Percentiles rank a stretch among this genome's conserved stretches.
Evolutionary conservation across 139 green algal genomes (phyloP).

Genomic region (Volvox reticuliferus): DNA sequence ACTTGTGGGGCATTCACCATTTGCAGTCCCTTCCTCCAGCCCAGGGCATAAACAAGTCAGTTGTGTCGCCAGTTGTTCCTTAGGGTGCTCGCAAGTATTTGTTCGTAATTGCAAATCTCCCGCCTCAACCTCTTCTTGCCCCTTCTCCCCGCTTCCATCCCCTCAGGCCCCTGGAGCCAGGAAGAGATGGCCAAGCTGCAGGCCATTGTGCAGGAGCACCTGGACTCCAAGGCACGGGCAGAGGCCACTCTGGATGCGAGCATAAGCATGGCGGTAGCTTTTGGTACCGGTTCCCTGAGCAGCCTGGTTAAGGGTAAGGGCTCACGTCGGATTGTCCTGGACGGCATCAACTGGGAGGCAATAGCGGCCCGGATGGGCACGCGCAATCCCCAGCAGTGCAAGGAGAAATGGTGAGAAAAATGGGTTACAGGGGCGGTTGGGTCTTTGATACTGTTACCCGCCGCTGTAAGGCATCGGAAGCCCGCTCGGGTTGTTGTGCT

Average conservation of each 20-base stretch:
- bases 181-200: conserved; percentile 41
- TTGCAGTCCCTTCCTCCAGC: too few relatives aligned
- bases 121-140: background rate
- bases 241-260: background rate
- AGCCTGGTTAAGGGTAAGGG: background rate
- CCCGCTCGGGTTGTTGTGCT: too few relatives aligned
- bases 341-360: conserved; percentile 77
- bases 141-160: background rate
- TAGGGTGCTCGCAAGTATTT: too few relatives aligned
- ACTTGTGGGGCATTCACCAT: too few relatives aligned
- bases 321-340: conserved; percentile 63
- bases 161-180: conserved; percentile 24
- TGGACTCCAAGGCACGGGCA: conserved; percentile 8
- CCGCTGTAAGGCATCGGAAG: too few relatives aligned
- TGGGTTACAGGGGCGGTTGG: background rate
- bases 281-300: background rate
- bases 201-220: conserved; percentile 22
- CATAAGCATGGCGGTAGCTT: background rate
- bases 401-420: conserved; percentile 42
- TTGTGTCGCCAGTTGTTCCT: too few relatives aligned
- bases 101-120: too few relatives aligned
- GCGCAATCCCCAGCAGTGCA: conserved; percentile 48
- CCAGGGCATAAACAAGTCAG: too few relatives aligned
- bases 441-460: too few relatives aligned
- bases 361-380: conserved; percentile 50